phyloP scores from a whole-genome alignment of 2,329 filamentous ascomycete species.

The Albophoma yamanashiensis region DNA sequence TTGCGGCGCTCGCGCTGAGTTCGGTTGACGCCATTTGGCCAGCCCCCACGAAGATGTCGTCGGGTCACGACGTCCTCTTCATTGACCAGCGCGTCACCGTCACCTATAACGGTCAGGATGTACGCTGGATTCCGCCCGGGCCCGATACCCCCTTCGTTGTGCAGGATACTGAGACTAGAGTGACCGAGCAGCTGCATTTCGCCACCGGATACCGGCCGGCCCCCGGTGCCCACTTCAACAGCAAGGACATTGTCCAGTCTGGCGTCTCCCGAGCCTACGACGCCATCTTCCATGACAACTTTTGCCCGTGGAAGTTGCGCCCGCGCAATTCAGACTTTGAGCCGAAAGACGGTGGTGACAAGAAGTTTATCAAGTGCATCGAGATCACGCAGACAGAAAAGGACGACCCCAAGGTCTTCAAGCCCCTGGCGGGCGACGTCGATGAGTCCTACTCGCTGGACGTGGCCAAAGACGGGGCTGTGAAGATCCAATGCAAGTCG shows the following conservation, averaged over 20 bases:
- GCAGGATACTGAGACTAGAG: conserved; percentile 18
- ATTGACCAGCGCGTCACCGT: conserved; percentile 40
- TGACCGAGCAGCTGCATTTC: conserved; percentile 2
- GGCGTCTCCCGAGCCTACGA: conserved; percentile 49
- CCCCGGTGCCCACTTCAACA: conserved; percentile 28
- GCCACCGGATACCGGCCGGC: conserved; percentile 27
- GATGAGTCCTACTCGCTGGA: conserved; percentile 69
- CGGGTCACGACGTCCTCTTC: conserved; percentile 41
- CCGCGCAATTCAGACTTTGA: conserved; percentile 54
- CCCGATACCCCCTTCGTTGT: background rate
- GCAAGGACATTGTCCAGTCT: conserved; percentile 42
- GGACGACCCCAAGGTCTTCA: conserved; percentile 45
- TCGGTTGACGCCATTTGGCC: conserved; percentile 48
- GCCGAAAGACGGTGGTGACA: conserved; percentile 33
- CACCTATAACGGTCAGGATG: conserved; percentile 43
- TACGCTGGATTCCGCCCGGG: background rate
- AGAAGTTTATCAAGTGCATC: conserved; percentile 47
- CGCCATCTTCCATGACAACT: conserved; percentile 55
- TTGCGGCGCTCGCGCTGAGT: conserved; percentile 27
- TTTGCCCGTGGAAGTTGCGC: conserved; percentile 72
- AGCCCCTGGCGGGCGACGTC: conserved; percentile 49
- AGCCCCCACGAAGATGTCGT: conserved; percentile 37
- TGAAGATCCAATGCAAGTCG: conserved; percentile 52
- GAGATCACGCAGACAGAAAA: conserved; percentile 47
- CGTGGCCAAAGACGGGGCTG: conserved; percentile 46